Evolutionary conservation across 345 rosid species (phyloP).

Genomic region (Microcos paniculata): DNA sequence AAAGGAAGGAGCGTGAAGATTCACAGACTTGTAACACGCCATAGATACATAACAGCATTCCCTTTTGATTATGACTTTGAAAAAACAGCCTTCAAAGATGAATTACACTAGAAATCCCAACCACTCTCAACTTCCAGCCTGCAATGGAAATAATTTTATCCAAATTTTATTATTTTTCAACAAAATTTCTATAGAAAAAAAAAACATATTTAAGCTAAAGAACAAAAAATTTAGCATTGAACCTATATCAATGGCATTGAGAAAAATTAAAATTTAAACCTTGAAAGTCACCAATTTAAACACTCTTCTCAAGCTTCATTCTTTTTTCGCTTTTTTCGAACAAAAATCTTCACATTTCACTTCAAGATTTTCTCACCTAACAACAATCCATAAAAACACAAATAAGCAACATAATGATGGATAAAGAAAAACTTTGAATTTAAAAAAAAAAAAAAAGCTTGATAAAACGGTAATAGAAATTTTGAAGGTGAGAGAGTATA

Average conservation of each 20-base stretch:
- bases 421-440: background rate
- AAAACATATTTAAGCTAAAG: background rate
- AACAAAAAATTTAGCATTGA: background rate
- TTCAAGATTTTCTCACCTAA: background rate
- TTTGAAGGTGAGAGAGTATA: background rate
- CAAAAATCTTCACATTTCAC: background rate
- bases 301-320: too few species aligned
- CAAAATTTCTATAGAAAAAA: background rate
- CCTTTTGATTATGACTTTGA: background rate
- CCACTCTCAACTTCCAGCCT: background rate
- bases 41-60: constrained; percentile 18
- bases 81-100: background rate
- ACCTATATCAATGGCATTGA: background rate
- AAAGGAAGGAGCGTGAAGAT: constrained; percentile 15
- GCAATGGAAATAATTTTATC: background rate
- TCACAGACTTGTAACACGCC: constrained; percentile 26
- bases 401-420: background rate
- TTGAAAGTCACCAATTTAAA: background rate
- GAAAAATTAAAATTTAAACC: too few species aligned
- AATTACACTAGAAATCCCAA: background rate
- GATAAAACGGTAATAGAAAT: background rate
- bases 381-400: background rate
- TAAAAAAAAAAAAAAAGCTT: background rate
- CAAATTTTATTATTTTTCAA: background rate
- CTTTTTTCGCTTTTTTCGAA: background rate